Conservation (phyloP, 805 yeast genomes). For the Ogataea methanolica region DNA sequence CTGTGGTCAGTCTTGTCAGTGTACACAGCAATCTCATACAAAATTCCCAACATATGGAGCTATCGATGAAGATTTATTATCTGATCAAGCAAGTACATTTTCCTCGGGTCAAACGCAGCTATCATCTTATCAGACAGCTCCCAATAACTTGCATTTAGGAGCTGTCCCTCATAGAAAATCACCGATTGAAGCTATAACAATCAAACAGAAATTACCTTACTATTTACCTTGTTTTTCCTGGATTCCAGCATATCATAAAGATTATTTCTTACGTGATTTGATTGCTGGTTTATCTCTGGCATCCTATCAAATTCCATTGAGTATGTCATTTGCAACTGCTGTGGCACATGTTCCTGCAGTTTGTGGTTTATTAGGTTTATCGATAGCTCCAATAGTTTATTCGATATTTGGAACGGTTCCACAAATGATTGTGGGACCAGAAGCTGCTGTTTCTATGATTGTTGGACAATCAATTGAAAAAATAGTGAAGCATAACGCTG, state of each 20-base stretch:
- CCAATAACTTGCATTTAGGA: not conserved
- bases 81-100: too few relatives aligned
- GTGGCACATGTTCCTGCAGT: constrained; percentile 80
- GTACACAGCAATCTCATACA: not conserved
- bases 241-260: constrained; percentile 47
- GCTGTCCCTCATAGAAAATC: not conserved
- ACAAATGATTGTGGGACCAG: constrained; percentile 87
- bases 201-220: constrained; percentile 41
- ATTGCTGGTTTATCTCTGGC: constrained; percentile 86
- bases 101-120: too few relatives aligned
- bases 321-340: constrained; percentile 76
- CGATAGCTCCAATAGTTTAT: constrained; percentile 75
- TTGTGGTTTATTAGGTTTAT: constrained; percentile 72
- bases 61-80: too few relatives aligned
- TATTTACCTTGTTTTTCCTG: constrained; percentile 66
- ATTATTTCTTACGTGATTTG: constrained; percentile 52
- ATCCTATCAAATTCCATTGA: constrained; percentile 85
- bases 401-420: constrained; percentile 82
- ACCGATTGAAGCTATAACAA: not conserved
- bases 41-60: not conserved
- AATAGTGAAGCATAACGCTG: constrained; percentile 37
- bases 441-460: constrained; percentile 79
- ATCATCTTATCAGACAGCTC: not conserved
- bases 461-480: constrained; percentile 75
- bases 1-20: not conserved